Evolutionary conservation across 176 grass and related monocot genomes (phyloP).

Genomic region (Phoenix dactylifera): DNA sequence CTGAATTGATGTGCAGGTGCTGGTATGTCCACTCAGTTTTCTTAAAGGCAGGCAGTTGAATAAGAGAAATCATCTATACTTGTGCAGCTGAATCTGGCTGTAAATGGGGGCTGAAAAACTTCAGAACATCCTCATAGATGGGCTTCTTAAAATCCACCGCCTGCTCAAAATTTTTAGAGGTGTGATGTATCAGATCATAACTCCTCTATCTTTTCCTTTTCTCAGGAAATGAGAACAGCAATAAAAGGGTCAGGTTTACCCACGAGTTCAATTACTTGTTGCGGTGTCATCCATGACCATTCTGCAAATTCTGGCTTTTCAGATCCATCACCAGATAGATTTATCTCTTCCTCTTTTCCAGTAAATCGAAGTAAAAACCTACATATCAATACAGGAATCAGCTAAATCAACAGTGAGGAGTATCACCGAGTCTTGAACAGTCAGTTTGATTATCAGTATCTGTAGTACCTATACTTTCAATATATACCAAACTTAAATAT

Average conservation of each 20-base stretch:
- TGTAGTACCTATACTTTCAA: too few relatives aligned
- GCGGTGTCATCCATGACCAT: slow-evolving; percentile 78
- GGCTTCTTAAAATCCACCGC: slow-evolving; percentile 88
- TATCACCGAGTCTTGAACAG: too few relatives aligned
- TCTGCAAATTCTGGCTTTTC: slow-evolving; percentile 88
- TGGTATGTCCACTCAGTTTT: too few relatives aligned
- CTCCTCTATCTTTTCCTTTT: background rate
- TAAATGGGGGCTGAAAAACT: slow-evolving; percentile 51
- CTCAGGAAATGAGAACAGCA: background rate
- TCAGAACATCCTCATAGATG: slow-evolving; percentile 74
- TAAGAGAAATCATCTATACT: background rate
- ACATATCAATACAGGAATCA: background rate
- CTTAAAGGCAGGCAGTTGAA: too few relatives aligned
- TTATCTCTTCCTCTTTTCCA: slow-evolving; percentile 73
- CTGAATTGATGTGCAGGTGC: too few relatives aligned
- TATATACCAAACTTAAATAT: too few relatives aligned
- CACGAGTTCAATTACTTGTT: slow-evolving; percentile 83
- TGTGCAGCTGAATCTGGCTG: slow-evolving; percentile 36
- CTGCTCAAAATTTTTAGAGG: slow-evolving; percentile 27
- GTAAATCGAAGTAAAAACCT: slow-evolving; percentile 89
- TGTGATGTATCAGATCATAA: slow-evolving; percentile 6
- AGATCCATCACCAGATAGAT: slow-evolving; percentile 72
- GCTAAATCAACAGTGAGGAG: too few relatives aligned
- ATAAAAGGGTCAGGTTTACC: background rate
- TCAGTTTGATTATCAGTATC: too few relatives aligned